Base-by-base conservation (phyloP, 1,139 yeast species). In the Pichia sp. region DNA sequence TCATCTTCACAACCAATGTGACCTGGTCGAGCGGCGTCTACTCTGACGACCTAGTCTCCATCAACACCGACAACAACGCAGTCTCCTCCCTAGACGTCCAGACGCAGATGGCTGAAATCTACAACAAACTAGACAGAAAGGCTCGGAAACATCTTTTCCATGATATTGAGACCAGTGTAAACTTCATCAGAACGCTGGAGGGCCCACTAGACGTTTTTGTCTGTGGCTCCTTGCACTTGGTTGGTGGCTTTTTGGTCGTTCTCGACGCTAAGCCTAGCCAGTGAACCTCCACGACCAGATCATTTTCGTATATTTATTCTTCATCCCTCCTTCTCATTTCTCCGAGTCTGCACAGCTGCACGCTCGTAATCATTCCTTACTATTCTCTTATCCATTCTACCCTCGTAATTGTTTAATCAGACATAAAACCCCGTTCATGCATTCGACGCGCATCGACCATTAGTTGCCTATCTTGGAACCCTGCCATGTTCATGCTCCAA, bases 191-290 rank as follows among this genome's bases (percentile, higher is more conserved):
- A 59, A 70, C 70, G 64, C 81, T 67, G 67, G 79, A 70, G 57
- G 71, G 70, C 19, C 75, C 71, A 3, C 72, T 84, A 23, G 92
- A 90, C 61, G 95, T 90, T 1, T 85, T 90, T 72, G 97, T 90
- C 0, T 88, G 96, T 59, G 99, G 99, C 1, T 92, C 98, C 26
- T 75, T 95, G 59, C 97, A 92, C 69, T 75, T 95, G 54, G 96
- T 93, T 10, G 99, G 99, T 19, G 99, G 99, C 0, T 80, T 93
- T 57, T 74, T 93, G 51, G 93, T 90, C 7, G 45, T 42, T 42
- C 45, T 42, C 8, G 26, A 42, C 4, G 30, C 45, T 15, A 42
- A 42, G 45, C 45, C 30, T 42, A 36, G 40, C 7, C 40, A 36
- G n/a, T 36, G n/a, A 36, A 11, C 15, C 15, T 36, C 40, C 6